Base-by-base conservation (phyloP, 78 protist species). In the Dictyostelium firmibasis region DNA sequence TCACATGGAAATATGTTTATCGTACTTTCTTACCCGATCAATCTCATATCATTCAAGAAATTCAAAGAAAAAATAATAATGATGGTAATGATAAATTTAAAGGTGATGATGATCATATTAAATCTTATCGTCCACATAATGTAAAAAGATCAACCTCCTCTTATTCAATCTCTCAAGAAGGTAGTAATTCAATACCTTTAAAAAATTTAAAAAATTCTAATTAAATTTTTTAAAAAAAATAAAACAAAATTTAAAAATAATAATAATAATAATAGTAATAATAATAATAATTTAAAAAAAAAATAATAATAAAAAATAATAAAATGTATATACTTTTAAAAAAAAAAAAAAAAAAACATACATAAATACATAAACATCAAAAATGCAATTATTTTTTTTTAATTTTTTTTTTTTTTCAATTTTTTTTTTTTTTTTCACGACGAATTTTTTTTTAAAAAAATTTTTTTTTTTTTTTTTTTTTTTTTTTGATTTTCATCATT, bases 1-100 rank as follows among this genome's bases (percentile, higher is more conserved):
- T 64, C 82, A 29, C 75, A 18, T 16, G 44, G 23, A 18, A 77
- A 29, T 78, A 29, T 81, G 77, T 89, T 9, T 16, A 79, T 23
- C 69, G 94, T 67, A 81, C 82, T 47, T 81, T 29, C 33, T 47
- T 89, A 33, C 31, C 86, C 9, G 67, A 89, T 79, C 87, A 86
- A 47, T 27, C 74, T 47, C 83, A 89, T 50, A 69, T 89, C 18
- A 64, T 50, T 31, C 94, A 89, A 89, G 94, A 89, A 69, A 78
- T 89, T 47, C 64, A 43, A 69, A 78, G 93, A 27, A 27, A 72
- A 33, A 47, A 33, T 44, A 76, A 67, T 67, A 67, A 27, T 67
- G 62, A 13, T 50, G 62, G 20, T 3, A 16, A 57, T 20, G 8
- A 27, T 20, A 57, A 57, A 57, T 57, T 57, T 57, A 57, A 57